phyloP scores from a whole-genome alignment of 148 eudicot species.

The Rhododendron kiyosumense region DNA sequence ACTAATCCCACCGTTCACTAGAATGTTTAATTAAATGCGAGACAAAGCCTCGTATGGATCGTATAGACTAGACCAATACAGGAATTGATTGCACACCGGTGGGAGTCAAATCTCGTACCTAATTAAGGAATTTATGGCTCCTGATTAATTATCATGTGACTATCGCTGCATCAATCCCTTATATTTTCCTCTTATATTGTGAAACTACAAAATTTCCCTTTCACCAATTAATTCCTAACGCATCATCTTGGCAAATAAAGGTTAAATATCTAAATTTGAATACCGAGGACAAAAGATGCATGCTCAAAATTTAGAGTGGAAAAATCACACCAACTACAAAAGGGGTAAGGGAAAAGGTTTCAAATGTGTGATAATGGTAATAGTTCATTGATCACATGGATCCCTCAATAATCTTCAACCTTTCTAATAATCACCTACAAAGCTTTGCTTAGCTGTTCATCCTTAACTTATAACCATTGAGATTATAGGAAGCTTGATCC shows the following conservation, averaged over 20 bases:
- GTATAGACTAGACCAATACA: neutral
- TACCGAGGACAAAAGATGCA: neutral
- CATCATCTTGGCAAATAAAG: neutral
- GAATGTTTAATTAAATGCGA: neutral
- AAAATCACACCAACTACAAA: neutral
- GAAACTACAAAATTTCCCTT: neutral
- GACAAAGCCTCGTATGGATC: neutral
- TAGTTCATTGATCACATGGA: conserved; percentile 15
- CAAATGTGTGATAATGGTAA: conserved; percentile 17
- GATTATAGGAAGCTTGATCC: neutral
- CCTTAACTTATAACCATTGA: neutral
- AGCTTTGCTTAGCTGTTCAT: neutral
- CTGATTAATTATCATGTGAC: neutral
- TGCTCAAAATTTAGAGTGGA: neutral
- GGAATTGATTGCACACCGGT: neutral
- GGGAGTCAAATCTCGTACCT: neutral
- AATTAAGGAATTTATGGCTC: neutral
- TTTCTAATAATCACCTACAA: neutral
- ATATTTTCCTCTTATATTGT: neutral
- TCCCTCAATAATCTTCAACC: neutral
- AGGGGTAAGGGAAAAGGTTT: neutral
- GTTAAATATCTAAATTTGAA: neutral
- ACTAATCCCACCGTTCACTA: neutral
- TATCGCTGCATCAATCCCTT: neutral
- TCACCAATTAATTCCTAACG: neutral